A percentile compares a stretch with the other conserved stretches of the same genome.
Conservation (phyloP, 2,329 filamentous ascomycete species). For the Rhynchosporium graminicola region DNA sequence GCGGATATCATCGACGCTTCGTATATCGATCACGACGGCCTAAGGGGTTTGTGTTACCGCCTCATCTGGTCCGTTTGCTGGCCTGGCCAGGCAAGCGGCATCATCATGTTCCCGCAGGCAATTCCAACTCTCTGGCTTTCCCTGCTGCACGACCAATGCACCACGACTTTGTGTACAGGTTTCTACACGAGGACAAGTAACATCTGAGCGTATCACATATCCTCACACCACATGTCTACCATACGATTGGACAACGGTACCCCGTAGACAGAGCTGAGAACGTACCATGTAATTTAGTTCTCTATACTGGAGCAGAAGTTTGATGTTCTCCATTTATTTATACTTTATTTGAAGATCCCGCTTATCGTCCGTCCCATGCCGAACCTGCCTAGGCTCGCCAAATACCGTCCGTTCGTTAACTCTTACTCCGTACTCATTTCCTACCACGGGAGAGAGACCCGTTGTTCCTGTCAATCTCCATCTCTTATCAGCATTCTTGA, state of each 20-base stretch:
- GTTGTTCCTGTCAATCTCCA: neutral
- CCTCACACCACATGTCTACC: constrained; percentile 8
- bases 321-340: neutral
- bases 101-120: neutral
- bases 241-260: neutral
- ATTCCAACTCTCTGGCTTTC: neutral
- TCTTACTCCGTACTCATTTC: neutral
- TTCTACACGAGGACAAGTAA: constrained; percentile 6
- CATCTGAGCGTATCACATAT: neutral
- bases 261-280: neutral
- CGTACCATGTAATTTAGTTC: neutral
- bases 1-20: neutral
- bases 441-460: constrained; percentile 8
- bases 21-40: neutral
- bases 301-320: neutral
- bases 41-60: neutral
- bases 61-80: neutral
- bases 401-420: neutral
- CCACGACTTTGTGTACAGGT: neutral
- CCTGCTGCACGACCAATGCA: constrained; percentile 4
- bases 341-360: neutral
- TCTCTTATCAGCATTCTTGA: constrained; percentile 4
- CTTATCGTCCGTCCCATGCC: neutral
- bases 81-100: neutral
- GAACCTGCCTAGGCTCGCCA: neutral